Percentiles rank a stretch among this genome's conserved stretches.
Evolutionary conservation across 805 yeast genomes (phyloP).

Genomic region (Maudiozyma turicensis): DNA sequence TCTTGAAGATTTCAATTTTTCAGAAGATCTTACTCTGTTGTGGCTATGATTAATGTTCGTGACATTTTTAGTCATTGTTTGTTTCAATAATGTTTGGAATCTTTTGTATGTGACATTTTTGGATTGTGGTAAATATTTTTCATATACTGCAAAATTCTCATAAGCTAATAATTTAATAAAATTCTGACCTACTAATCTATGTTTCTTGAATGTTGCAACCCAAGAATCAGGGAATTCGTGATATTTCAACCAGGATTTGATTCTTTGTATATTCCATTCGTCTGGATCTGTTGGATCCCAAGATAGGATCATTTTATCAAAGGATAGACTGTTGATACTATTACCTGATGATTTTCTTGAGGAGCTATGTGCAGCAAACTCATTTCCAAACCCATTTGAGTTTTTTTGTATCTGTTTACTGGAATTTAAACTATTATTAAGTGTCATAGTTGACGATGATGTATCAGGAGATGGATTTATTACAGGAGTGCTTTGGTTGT

Average conservation of each 20-base stretch:
- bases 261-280: constrained; percentile 67
- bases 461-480: background rate
- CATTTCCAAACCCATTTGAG: background rate
- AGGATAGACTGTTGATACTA: constrained; percentile 16
- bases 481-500: background rate
- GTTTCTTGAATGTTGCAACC: constrained; percentile 52
- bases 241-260: constrained; percentile 55
- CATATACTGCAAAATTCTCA: constrained; percentile 41
- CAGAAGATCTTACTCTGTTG: constrained; percentile 15
- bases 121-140: constrained; percentile 33
- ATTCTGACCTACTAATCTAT: constrained; percentile 49
- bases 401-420: background rate
- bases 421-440: background rate
- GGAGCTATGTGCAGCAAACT: background rate
- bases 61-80: constrained; percentile 33
- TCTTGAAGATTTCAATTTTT: constrained; percentile 16
- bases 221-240: constrained; percentile 65
- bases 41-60: constrained; percentile 11
- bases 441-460: background rate
- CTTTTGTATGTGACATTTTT: constrained; percentile 44
- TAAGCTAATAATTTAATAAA: constrained; percentile 63
- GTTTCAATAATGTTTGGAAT: constrained; percentile 46
- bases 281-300: constrained; percentile 47
- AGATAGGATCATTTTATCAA: constrained; percentile 26
- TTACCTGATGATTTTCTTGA: constrained; percentile 23